phyloP scores from a whole-genome alignment of 2,329 filamentous ascomycete species.

The Dactylellina drechsleri region DNA sequence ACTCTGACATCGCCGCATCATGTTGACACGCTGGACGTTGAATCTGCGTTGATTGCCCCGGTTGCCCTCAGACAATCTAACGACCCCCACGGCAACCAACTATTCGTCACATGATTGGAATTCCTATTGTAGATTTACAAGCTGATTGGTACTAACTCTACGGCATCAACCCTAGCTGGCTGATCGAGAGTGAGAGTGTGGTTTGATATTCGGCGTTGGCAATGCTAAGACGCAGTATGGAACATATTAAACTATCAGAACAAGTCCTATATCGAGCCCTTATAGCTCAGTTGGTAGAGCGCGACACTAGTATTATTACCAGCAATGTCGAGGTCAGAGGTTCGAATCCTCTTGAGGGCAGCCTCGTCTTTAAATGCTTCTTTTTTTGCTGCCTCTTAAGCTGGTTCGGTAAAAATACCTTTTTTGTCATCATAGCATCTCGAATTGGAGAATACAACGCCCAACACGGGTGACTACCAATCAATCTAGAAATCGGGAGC shows the following conservation, averaged over 20 bases:
- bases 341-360: constrained; percentile 52
- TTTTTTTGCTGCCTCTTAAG: background rate
- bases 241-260: constrained; percentile 2
- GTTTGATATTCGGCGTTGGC: background rate
- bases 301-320: constrained; percentile 38
- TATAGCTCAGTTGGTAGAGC: constrained; percentile 54
- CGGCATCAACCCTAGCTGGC: background rate
- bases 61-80: too few species aligned
- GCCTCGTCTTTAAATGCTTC: background rate
- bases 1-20: too few species aligned
- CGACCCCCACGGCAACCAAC: too few species aligned
- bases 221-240: background rate
- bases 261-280: constrained; percentile 16
- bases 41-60: too few species aligned
- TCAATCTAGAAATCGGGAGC: too few species aligned
- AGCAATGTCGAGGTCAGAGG: constrained; percentile 47
- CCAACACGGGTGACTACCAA: background rate
- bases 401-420: background rate
- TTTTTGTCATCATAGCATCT: background rate
- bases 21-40: too few species aligned
- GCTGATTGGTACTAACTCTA: too few species aligned
- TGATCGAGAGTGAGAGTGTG: background rate
- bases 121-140: background rate
- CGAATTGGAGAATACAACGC: background rate
- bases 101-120: background rate